Evolutionary conservation across 139 green algal genomes (phyloP), one percentile per base, ranked within the genome.

Genomic region (Volvox reticuliferus): DNA sequence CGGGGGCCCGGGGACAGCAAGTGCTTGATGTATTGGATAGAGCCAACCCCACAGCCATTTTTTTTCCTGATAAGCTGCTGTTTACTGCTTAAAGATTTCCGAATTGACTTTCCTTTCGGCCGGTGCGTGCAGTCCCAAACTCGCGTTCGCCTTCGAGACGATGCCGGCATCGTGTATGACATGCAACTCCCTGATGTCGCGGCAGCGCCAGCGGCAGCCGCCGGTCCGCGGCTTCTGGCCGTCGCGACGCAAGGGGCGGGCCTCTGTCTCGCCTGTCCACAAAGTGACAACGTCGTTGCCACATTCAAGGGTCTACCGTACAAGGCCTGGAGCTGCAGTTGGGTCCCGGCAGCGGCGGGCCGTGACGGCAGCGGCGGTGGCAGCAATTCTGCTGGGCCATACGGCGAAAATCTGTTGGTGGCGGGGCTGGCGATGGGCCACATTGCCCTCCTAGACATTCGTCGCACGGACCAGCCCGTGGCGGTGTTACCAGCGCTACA

Each of bases 371-470:
- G n/a, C n/a, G 12, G 37, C 79, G 37, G 21, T 30, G 75, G 30
- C 30, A 35, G 32, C 75, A 35, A n/a, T 30, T 55, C 55, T 13
- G 28, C 80, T 20, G 80, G 21, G 50, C 17, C 82, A 12, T 36
- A 24, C 62, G 33, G 35, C 37, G 84, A 68, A 33, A 65, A 89
- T 69, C 2, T 89, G 36, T n/a, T 89, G 37, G 67, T 89, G 13
- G 84, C 84, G 16, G 84, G 84, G 1, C 84, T 89, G 26, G 84
- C 65, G 68, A 77, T 62, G 21, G 84, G 84, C 36, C 36, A 69
- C 68, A 24, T 89, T 18, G 84, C 84, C 5, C 36, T 89, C 28
- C 84, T 89, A n/a, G 84, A 89, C 84, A 68, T 17, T 5, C 84
- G 84, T 2, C 68, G 68, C 0, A 68, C 84, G 1, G 37, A 69